Evolutionary conservation across 495 filamentous ascomycete genomes (phyloP).

Genomic region (Penicillium ochrochloron): DNA sequence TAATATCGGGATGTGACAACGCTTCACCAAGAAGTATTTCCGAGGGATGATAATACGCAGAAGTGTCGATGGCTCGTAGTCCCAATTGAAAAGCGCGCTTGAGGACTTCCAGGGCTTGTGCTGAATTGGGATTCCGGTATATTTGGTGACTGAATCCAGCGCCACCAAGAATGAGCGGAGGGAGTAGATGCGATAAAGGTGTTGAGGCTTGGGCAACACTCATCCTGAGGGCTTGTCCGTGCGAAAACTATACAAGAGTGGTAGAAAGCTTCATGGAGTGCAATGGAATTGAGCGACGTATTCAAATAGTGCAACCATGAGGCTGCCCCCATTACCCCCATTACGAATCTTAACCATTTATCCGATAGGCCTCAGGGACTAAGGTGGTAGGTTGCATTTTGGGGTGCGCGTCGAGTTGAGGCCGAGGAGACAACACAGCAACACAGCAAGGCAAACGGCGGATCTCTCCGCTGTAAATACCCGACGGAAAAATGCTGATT

Average conservation of each 20-base stretch:
- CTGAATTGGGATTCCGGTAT: conserved; percentile 65
- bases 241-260: conserved; percentile 5
- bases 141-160: conserved; percentile 89
- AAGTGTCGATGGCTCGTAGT: conserved; percentile 83
- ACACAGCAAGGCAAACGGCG: not conserved
- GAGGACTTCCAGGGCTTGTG: conserved; percentile 73
- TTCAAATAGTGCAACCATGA: not conserved
- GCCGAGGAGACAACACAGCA: not conserved
- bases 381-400: not conserved
- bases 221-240: conserved; percentile 17
- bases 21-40: conserved; percentile 79
- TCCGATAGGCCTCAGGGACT: not conserved
- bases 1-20: conserved; percentile 58
- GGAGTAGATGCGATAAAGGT: conserved; percentile 26
- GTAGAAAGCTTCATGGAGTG: not conserved
- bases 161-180: conserved; percentile 71
- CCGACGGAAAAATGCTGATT: conserved; percentile 20
- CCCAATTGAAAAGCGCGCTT: conserved; percentile 70
- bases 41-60: conserved; percentile 88
- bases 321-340: not conserved
- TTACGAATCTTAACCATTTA: not conserved
- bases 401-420: not conserved
- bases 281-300: not conserved
- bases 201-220: conserved; percentile 1
- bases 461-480: conserved; percentile 21